Evolutionary conservation across 352 stramenopile genomes (phyloP), one percentile per base, ranked within the genome.

Genomic region (Phytophthora sansomeana): DNA sequence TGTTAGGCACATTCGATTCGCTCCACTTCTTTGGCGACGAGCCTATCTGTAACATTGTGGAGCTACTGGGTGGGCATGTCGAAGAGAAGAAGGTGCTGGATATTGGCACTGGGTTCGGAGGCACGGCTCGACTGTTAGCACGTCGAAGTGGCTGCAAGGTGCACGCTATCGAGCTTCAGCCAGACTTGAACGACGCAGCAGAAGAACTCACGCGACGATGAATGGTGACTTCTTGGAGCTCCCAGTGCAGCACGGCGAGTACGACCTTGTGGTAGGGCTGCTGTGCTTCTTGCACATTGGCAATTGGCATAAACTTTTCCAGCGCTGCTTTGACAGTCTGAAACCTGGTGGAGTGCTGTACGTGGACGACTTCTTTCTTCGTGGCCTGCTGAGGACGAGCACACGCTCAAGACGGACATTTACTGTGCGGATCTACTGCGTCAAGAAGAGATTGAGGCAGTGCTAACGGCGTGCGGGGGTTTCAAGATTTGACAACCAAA

Each of bases 91-190:
- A 46, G 36, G 89, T 97, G 49, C 75, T 97, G 44, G 91, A 97
- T 66, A 86, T 98, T 38, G 93, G 91, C 52, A 93, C 90, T 53
- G 93, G 93, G 17, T 95, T 96, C 63, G 93, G 93, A 58, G 88
- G 90, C 54, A 96, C 90, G 5, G 92, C 89, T 32, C 74, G 93
- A 16, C 81, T 97, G 71, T 67, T 97, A 24, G 91, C 90, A 21
- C 68, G 81, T 35, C 78, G 80, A 55, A 85, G 82, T 52, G 78
- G 79, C 39, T 92, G 83, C 58, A 75, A 69, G 8, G 77, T 92
- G 10, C 69, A 90, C 48, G 89, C 83, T 39, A 51, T 96, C n/a
- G 89, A 96, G 58, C 68, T 96, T 24, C 89, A 96, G 60, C 73
- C 73, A 0, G 89, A 95, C 61, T 72, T 94, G 46, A 86, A 85